Conservation (phyloP, 257 asterid genomes). For the Thymus mandschuricus region DNA sequence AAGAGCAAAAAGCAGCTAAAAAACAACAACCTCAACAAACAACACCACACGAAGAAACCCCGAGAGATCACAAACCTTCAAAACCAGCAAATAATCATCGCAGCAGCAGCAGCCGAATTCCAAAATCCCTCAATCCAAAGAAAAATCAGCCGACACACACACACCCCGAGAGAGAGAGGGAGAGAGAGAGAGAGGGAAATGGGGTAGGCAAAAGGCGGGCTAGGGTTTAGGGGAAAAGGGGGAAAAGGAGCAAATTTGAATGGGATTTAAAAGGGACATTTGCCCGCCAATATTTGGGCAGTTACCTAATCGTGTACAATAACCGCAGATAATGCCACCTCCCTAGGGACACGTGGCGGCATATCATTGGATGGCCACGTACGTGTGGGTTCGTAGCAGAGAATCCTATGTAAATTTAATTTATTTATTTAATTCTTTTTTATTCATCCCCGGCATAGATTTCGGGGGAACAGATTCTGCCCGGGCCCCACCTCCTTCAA, state of each 20-base stretch:
- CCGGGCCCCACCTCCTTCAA: no score
- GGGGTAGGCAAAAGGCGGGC: conserved; percentile 34
- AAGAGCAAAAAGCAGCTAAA: conserved; percentile 25
- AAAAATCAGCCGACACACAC: not conserved
- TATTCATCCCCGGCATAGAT: conserved; percentile 27
- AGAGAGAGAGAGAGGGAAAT: conserved; percentile 26
- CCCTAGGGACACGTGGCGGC: conserved; percentile 9
- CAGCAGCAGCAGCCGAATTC: conserved; percentile 2
- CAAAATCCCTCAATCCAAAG: not conserved
- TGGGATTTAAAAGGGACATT: conserved; percentile 31
- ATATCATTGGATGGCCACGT: conserved; percentile 21
- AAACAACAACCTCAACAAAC: conserved; percentile 3
- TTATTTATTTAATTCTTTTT: not conserved
- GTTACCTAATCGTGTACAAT: conserved; percentile 40
- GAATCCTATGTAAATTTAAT: conserved; percentile 47
- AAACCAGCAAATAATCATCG: conserved; percentile 20
- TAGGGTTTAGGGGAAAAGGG: conserved; percentile 48
- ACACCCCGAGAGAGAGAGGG: conserved; percentile 16
- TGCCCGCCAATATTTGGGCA: conserved; percentile 80
- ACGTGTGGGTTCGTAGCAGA: conserved; percentile 34
- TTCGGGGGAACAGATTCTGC: conserved; percentile 33
- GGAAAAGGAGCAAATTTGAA: conserved; percentile 48
- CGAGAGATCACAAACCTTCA: conserved; percentile 28
- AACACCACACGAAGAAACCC: not conserved
- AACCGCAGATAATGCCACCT: conserved; percentile 28